phyloP scores from a whole-genome alignment of 2,329 filamentous ascomycete genomes.

The Fusarium agapanthi region DNA sequence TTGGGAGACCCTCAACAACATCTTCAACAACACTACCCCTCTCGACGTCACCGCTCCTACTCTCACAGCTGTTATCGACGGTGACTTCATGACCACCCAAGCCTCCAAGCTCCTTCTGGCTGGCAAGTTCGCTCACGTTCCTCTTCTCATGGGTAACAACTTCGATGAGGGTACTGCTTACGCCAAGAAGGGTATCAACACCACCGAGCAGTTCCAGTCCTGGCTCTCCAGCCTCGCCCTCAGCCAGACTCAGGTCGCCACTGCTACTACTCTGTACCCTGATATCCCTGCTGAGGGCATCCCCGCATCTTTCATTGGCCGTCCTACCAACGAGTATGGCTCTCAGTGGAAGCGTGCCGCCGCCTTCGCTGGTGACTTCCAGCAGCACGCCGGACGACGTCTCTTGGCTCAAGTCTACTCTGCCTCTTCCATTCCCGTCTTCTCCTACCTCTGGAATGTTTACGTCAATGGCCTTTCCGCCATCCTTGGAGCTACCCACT shows the following conservation, averaged over 20 bases:
- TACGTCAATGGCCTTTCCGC: constrained; percentile 58
- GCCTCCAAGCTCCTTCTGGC: constrained; percentile 61
- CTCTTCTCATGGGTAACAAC: constrained; percentile 69
- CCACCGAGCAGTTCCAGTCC: constrained; percentile 58
- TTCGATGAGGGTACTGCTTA: constrained; percentile 71
- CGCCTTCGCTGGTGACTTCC: constrained; percentile 62
- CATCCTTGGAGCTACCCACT: constrained; percentile 36
- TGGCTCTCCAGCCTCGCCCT: constrained; percentile 32
- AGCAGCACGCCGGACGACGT: constrained; percentile 64
- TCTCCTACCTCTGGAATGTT: constrained; percentile 65
- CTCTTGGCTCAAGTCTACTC: constrained; percentile 62
- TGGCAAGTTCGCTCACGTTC: constrained; percentile 70
- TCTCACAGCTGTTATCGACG: constrained; percentile 45
- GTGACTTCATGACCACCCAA: constrained; percentile 52
- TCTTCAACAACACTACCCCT: constrained; percentile 41
- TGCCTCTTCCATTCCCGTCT: constrained; percentile 48
- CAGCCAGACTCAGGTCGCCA: constrained; percentile 39
- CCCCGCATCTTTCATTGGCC: constrained; percentile 52
- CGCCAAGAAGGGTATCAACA: constrained; percentile 62
- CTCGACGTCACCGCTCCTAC: constrained; percentile 24
- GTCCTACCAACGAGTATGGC: constrained; percentile 48
- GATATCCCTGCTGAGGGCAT: constrained; percentile 58
- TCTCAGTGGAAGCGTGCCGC: constrained; percentile 62
- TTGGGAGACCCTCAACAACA: constrained; percentile 42
- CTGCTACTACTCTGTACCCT: constrained; percentile 56